These are phyloP conservation scores for Endoconidiophora polonica DNA, from an alignment of 2,329 filamentous ascomycete genomes.

Conservation along the genomic window DNA sequence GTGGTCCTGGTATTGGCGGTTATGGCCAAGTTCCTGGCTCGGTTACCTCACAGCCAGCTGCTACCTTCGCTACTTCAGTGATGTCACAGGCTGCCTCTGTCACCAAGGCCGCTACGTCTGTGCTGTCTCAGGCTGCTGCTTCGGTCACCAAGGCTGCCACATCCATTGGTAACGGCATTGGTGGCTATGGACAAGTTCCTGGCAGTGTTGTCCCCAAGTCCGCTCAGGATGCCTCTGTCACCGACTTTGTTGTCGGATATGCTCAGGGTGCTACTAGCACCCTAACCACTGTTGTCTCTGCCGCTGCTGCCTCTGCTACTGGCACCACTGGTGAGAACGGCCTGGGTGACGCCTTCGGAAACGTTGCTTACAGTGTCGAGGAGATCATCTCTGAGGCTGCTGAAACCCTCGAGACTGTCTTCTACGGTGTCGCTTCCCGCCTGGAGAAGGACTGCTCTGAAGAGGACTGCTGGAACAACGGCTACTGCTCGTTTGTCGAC, in stretches of 20 bases:
- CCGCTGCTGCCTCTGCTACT: background rate
- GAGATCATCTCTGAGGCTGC: conserved; percentile 1
- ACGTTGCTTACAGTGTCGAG: background rate
- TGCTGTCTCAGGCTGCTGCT: background rate
- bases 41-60: background rate
- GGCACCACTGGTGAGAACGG: background rate
- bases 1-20: background rate
- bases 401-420: conserved; percentile 5
- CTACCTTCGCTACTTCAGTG: background rate
- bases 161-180: background rate
- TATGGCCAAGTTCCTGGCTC: background rate
- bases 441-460: conserved; percentile 3
- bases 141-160: background rate
- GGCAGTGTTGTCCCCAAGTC: background rate
- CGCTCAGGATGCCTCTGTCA: background rate
- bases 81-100: background rate
- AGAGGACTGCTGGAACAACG: conserved; percentile 3
- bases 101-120: background rate
- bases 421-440: conserved; percentile 7
- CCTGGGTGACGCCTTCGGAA: background rate
- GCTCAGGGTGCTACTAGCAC: background rate
- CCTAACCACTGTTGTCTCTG: background rate
- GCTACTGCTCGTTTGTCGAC: conserved; percentile 8
- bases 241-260: background rate
- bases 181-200: too few relatives aligned